Percentiles rank a stretch among this genome's conserved stretches.
Conservation (phyloP, 2,329 filamentous ascomycete genomes). For the Phialocephala subalpina region DNA sequence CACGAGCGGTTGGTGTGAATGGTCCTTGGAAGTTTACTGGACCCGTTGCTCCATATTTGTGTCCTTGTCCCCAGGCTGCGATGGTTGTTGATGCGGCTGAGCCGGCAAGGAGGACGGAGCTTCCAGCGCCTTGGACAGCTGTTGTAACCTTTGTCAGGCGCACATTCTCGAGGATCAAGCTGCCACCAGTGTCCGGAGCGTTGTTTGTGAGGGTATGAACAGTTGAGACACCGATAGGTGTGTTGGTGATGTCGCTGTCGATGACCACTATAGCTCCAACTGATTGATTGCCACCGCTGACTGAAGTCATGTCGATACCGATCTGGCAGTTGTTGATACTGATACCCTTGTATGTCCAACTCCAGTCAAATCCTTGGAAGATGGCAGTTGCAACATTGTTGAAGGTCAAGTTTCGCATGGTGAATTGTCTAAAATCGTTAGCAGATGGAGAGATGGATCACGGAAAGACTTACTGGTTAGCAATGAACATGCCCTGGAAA, state of each 20-base stretch:
- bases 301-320: conserved; percentile 57
- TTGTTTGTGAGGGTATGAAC: conserved; percentile 58
- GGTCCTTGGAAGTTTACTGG: conserved; percentile 50
- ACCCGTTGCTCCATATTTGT: conserved; percentile 65
- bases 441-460: not conserved
- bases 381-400: conserved; percentile 43
- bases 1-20: conserved; percentile 51
- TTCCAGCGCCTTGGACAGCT: conserved; percentile 72
- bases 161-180: conserved; percentile 85
- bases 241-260: conserved; percentile 61
- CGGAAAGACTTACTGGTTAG: conserved; percentile 56
- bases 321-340: conserved; percentile 59
- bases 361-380: conserved; percentile 22
- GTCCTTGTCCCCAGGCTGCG: conserved; percentile 79
- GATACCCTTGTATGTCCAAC: conserved; percentile 52
- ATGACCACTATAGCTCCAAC: conserved; percentile 66
- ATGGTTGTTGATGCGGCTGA: conserved; percentile 77
- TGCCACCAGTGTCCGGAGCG: conserved; percentile 70
- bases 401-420: conserved; percentile 59
- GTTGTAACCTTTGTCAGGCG: conserved; percentile 74
- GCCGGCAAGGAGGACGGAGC: conserved; percentile 68
- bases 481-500: conserved; percentile 64
- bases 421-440: conserved; percentile 57
- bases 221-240: conserved; percentile 56
- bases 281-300: conserved; percentile 49